These are phyloP conservation scores for Glycine tomentella DNA, from an alignment of 306 rosid species.

Conservation along the genomic window DNA sequence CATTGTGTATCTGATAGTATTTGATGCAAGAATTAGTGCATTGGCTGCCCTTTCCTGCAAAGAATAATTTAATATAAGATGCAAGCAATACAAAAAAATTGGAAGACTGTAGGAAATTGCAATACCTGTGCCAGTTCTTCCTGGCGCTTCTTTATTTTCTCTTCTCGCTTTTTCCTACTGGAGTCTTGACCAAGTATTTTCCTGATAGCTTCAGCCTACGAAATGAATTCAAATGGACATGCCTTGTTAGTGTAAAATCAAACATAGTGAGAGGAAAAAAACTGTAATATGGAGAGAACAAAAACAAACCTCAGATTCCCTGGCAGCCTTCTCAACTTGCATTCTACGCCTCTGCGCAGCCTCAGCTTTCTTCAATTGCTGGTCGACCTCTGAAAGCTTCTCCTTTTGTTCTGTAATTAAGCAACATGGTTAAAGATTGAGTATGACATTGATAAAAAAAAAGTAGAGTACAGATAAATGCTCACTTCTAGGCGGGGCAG, in stretches of 20 bases:
- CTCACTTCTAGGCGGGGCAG: conserved; percentile 97
- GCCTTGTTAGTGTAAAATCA: conserved; percentile 16
- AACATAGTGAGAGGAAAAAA: conserved; percentile 18
- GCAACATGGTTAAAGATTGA: conserved; percentile 42
- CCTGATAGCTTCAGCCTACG: conserved; percentile 91
- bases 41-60: conserved; percentile 89
- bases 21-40: conserved; percentile 67
- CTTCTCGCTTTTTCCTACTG: conserved; percentile 88
- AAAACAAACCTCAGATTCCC: conserved; percentile 84
- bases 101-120: conserved; percentile 15
- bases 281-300: conserved; percentile 23
- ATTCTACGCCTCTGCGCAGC: conserved; percentile 89
- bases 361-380: conserved; percentile 92
- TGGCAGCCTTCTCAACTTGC: conserved; percentile 93
- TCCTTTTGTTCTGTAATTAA: conserved; percentile 83
- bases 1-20: conserved; percentile 74
- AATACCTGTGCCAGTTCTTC: conserved; percentile 89
- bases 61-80: conserved; percentile 27
- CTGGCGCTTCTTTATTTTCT: conserved; percentile 90
- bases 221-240: conserved; percentile 37
- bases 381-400: conserved; percentile 83
- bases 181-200: conserved; percentile 99
- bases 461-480: conserved; percentile 28
- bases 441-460: conserved; percentile 38
- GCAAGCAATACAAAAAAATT: conserved; percentile 30